These are phyloP conservation scores for Polytrichum formosum DNA, from an alignment of 225 moss, liverwort and hornwort species.

Conservation along the genomic window DNA sequence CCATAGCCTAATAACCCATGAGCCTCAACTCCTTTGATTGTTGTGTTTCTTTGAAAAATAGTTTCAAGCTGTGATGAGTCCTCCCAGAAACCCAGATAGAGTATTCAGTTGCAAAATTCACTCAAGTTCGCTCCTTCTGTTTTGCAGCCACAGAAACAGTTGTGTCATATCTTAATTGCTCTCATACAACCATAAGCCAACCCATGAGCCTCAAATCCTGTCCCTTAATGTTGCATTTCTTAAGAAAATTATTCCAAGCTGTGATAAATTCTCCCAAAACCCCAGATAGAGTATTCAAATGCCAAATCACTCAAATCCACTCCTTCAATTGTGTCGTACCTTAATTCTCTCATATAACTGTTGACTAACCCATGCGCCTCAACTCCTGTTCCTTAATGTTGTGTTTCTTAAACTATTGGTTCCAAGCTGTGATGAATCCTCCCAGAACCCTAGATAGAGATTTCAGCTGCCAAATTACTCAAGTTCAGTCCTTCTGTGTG, in stretches of 20 bases:
- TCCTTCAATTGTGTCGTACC: constrained; percentile 22
- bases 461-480: constrained; percentile 79
- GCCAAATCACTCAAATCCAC: constrained; percentile 89
- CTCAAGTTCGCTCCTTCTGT: constrained; percentile 20
- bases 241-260: constrained; percentile 16
- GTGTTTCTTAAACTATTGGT: neutral
- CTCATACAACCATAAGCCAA: no score
- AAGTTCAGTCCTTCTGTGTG: constrained; percentile 80
- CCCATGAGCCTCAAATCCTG: no score
- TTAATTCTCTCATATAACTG: neutral
- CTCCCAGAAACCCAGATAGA: no score
- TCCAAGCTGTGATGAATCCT: neutral
- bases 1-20: neutral
- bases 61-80: neutral
- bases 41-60: neutral
- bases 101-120: neutral
- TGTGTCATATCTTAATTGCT: neutral
- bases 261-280: constrained; percentile 37
- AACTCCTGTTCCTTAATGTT: neutral
- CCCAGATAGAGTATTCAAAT: constrained; percentile 72
- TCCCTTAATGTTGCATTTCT: neutral
- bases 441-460: constrained; percentile 82
- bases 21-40: neutral
- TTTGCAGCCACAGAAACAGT: neutral
- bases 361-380: neutral